Percentiles rank a stretch among this genome's conserved stretches.
These are phyloP conservation scores for Trametes versicolor DNA, from an alignment of 1,284 basidiomycete genomes.

Conservation along the genomic window DNA sequence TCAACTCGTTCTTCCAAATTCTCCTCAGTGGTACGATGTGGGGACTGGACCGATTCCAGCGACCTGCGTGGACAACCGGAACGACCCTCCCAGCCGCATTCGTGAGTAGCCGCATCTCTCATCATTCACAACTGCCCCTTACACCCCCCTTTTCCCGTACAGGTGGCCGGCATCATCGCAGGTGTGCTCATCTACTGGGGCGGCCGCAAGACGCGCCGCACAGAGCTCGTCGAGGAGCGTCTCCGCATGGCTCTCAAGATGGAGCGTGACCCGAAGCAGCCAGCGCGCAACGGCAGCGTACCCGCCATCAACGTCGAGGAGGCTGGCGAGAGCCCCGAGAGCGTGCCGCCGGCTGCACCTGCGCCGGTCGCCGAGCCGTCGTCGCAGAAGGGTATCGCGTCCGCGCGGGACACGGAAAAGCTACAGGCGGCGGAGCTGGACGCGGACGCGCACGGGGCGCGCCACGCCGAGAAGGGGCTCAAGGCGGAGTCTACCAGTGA, in stretches of 20 bases:
- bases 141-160: not conserved
- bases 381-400: not conserved
- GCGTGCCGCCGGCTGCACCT: constrained; percentile 1
- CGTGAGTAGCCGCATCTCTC: constrained; percentile 55
- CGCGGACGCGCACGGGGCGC: constrained; percentile 2
- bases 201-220: constrained; percentile 81
- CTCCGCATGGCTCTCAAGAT: constrained; percentile 74
- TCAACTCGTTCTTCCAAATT: constrained; percentile 85
- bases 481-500: constrained; percentile 12
- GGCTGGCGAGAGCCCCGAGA: constrained; percentile 2
- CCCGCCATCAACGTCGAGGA: constrained; percentile 14
- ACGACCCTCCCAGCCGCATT: constrained; percentile 82
- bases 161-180: constrained; percentile 72
- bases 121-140: not conserved
- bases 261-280: constrained; percentile 37
- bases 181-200: constrained; percentile 85
- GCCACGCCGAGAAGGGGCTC: constrained; percentile 16
- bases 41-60: constrained; percentile 75
- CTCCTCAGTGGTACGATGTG: constrained; percentile 87
- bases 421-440: constrained; percentile 13
- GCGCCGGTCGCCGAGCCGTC: constrained; percentile 12
- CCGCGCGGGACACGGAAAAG: constrained; percentile 14
- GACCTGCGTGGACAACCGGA: constrained; percentile 76
- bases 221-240: constrained; percentile 75
- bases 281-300: not conserved